Evolutionary conservation across 2,329 filamentous ascomycete genomes (phyloP), one percentile per base, ranked within the genome.

Genomic region (Ascochyta viciae-villosae): DNA sequence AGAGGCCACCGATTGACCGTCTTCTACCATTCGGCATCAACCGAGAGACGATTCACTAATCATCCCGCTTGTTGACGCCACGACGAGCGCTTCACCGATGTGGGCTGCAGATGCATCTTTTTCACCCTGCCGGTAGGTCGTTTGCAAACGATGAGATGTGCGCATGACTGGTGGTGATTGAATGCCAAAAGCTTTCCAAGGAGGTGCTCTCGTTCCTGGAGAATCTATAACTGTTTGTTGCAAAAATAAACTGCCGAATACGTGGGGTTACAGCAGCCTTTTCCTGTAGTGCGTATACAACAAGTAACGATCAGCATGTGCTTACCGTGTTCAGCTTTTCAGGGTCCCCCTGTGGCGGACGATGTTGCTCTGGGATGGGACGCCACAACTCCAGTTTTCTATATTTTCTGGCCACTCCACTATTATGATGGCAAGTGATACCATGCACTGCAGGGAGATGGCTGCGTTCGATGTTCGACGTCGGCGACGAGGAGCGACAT

Each of bases 351-450:
- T 54, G 53, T 57, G 59, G 59, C 54, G 54, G 57, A 55, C 58
- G 57, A 65, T 64, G 61, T 58, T 51, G 64, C 57, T 57, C 63
- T 31, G 53, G 65, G 63, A 68, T 64, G 53, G 55, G 37, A 62
- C 63, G 64, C 62, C 57, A 63, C 61, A 54, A 55, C 47, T 57
- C 48, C 55, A 58, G 33, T 56, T 61, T 63, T 61, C 54, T 57
- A 53, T 58, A 45, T 49, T 43, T 50, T 44, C 49, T 49, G 24
- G 43, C 52, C 53, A 54, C 44, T 54, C 65, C 64, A 66, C 62
- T 54, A 56, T 50, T 51, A 34, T 61, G 47, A 52, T 61, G 54
- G 53, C 39, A 42, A 53, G 48, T 31, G 40, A 44, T 54, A 43
- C 26, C 16, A 47, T 49, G 15, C 29, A 56, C 48, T 54, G 37